Percentiles rank a stretch among this genome's conserved stretches.
Evolutionary conservation across 2,329 filamentous ascomycete genomes (phyloP).

Genomic region (Calonectria hawksworthii): DNA sequence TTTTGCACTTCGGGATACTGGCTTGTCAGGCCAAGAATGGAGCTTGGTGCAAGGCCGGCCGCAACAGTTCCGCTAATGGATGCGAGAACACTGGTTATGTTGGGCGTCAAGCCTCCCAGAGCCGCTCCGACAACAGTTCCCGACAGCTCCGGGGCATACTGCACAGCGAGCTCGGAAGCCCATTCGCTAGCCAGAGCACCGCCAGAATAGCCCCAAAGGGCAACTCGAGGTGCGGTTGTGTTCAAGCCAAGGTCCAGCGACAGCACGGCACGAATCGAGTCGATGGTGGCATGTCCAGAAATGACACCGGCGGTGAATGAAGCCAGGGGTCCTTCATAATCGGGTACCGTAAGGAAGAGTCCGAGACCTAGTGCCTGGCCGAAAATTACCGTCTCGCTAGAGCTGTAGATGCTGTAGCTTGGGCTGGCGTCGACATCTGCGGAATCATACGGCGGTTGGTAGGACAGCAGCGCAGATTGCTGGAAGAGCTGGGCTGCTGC

Average conservation of each 20-base stretch:
- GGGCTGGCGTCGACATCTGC: conserved; percentile 40
- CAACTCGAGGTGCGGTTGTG: conserved; percentile 44
- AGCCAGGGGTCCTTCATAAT: conserved; percentile 61
- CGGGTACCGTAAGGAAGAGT: conserved; percentile 57
- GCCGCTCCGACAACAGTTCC: conserved; percentile 60
- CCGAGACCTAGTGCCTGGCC: conserved; percentile 34
- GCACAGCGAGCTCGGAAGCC: conserved; percentile 65
- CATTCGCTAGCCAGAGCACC: conserved; percentile 65
- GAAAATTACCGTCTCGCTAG: neutral
- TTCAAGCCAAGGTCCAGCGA: conserved; percentile 50
- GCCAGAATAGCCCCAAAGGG: conserved; percentile 70
- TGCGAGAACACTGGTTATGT: conserved; percentile 53
- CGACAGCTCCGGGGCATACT: conserved; percentile 66
- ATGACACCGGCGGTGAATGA: conserved; percentile 59
- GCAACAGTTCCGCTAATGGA: conserved; percentile 46
- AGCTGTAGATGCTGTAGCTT: conserved; percentile 33
- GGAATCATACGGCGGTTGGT: conserved; percentile 42
- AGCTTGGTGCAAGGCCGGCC: conserved; percentile 38
- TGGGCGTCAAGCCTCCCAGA: conserved; percentile 62
- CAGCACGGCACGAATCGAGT: conserved; percentile 60
- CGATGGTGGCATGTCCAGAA: conserved; percentile 60
- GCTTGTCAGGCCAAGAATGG: conserved; percentile 38
- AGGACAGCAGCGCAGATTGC: conserved; percentile 38
- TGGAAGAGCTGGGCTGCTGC: conserved; percentile 26
- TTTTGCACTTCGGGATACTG: conserved; percentile 39